These are phyloP conservation scores for Hydrangea macrophylla DNA, from an alignment of 148 eudicot genomes.

Conservation along the genomic window DNA sequence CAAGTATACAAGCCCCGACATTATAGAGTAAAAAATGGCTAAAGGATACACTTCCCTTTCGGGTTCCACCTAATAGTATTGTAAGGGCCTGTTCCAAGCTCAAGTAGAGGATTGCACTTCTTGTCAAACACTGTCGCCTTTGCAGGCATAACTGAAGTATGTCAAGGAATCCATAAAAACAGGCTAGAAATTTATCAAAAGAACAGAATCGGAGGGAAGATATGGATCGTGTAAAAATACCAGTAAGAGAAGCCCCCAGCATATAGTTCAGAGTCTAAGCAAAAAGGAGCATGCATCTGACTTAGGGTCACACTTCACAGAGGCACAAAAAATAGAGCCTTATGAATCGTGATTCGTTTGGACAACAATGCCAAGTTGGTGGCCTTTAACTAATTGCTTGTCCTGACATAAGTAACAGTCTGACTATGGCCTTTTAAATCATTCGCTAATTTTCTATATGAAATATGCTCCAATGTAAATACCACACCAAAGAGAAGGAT, in stretches of 20 bases:
- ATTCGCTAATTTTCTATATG: background rate
- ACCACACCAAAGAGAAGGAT: conserved; percentile 54
- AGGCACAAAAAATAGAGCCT: too few relatives aligned
- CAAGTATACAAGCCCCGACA: conserved; percentile 5
- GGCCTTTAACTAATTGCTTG: background rate
- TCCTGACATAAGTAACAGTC: background rate
- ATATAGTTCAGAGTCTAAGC: background rate
- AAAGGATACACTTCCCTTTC: conserved; percentile 94
- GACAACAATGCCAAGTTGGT: too few relatives aligned
- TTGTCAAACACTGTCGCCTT: conserved; percentile 86
- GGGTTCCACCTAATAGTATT: conserved; percentile 97
- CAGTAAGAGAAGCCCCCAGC: conserved; percentile 7
- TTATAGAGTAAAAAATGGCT: background rate
- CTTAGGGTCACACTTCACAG: too few relatives aligned
- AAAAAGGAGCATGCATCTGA: background rate
- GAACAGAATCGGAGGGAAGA: background rate
- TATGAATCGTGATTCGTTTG: too few relatives aligned
- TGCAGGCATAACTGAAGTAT: conserved; percentile 86
- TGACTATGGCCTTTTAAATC: background rate
- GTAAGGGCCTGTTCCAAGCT: conserved; percentile 95
- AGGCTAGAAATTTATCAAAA: background rate
- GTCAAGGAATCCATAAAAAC: conserved; percentile 50
- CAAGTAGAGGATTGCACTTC: conserved; percentile 89
- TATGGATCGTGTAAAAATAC: background rate
- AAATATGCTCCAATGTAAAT: background rate